Evolutionary conservation across 139 green algal genomes (phyloP), one percentile per base, ranked within the genome.

Genomic region (Tetratostichococcus sp.): DNA sequence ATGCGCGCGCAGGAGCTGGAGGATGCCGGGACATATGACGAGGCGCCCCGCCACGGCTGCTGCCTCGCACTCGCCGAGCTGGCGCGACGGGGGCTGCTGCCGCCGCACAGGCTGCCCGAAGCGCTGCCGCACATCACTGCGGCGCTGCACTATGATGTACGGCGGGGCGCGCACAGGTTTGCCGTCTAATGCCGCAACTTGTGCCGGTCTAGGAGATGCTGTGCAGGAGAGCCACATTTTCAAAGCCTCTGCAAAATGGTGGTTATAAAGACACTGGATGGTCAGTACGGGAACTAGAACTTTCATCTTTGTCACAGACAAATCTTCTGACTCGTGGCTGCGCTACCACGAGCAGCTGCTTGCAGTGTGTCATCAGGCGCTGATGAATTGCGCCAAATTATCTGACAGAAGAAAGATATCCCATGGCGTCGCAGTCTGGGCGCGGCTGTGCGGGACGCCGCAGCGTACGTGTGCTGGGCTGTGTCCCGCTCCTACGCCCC

Each of bases 1-100:
- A n/a, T n/a, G n/a, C n/a, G n/a, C n/a, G n/a, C 30, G 50, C 72
- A 78, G 35, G 86, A 91, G 69, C 82, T 99, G 39, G 91, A 72
- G 0, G 91, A 96, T 59, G 50, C 30, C 34, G 33, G 26, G 74
- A 75, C 86, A 80, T 85, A 90, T 76, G 72, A 67, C 14, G 93
- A 98, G 70, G 80, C 83, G 25, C 86, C 90, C 1, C 99, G 96
- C 95, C 96, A 99, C 65, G 96, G 96, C 35, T 94, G 83, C 57
- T 99, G 96, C 80, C 82, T 99, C 42, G 94, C 95, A 0, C 76
- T 99, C 2, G 96, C 96, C 21, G 95, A 99, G 87, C 85, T 99
- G 58, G 91, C 94, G 0, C 84, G 93, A 2, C 83, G 95, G 21
- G 92, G 95, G 26, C 84, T 98, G 70, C 88, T 99, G 62, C 85